phyloP scores from a whole-genome alignment of 108 stramenopile genomes.

The Nitzschia palea region DNA sequence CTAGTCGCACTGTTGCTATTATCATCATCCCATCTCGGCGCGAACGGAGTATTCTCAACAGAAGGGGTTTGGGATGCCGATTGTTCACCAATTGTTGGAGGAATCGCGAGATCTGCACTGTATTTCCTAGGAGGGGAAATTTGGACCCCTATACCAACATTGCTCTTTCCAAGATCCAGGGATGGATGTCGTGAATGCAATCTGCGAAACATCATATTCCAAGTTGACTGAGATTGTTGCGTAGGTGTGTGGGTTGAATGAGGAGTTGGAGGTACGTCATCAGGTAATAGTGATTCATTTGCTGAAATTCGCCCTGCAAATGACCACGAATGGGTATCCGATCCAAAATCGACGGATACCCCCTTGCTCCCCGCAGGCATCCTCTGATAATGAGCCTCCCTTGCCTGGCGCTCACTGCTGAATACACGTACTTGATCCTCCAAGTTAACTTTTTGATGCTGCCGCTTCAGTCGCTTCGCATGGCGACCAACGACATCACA shows the following conservation, averaged over 20 bases:
- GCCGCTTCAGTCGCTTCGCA: conserved; percentile 7
- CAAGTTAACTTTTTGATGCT: not conserved
- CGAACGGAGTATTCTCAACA: not conserved
- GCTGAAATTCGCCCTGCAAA: too few species aligned
- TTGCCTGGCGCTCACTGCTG: not conserved
- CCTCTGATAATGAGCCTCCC: too few species aligned
- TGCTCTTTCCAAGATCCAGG: conserved; percentile 28
- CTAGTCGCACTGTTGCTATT: conserved; percentile 22
- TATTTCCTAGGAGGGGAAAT: not conserved
- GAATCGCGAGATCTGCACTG: conserved; percentile 12
- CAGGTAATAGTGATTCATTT: too few species aligned
- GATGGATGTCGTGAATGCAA: conserved; percentile 48
- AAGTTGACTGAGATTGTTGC: not conserved
- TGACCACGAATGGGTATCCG: too few species aligned
- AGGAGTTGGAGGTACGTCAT: not conserved
- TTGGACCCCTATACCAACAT: not conserved
- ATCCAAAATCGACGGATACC: too few species aligned
- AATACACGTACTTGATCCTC: not conserved
- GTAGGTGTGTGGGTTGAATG: not conserved
- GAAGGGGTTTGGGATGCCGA: not conserved
- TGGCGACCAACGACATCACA: not conserved
- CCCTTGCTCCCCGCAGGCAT: too few species aligned
- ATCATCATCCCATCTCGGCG: not conserved
- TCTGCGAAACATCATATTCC: not conserved
- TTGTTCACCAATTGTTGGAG: conserved; percentile 11